These are phyloP conservation scores for Acer yangbiense DNA, from an alignment of 345 rosid species.

Conservation along the genomic window DNA sequence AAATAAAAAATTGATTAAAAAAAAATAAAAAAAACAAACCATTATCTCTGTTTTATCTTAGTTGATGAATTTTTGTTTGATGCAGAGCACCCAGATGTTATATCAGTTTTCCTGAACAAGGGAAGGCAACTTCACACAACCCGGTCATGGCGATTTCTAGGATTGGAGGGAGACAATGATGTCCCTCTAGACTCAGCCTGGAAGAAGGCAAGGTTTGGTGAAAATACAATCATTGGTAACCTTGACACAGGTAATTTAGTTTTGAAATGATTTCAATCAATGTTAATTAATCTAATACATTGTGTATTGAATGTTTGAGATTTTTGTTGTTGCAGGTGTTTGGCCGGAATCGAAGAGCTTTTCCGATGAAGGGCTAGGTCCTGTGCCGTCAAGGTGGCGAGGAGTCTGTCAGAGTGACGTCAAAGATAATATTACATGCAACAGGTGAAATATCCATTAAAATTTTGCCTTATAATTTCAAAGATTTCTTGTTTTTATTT, in stretches of 20 bases:
- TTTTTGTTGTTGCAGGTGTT: constrained; percentile 20
- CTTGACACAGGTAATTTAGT: constrained; percentile 71
- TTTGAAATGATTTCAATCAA: constrained; percentile 4
- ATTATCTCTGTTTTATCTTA: not conserved
- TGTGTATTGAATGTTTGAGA: not conserved
- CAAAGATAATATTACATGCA: constrained; percentile 22
- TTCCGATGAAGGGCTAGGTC: constrained; percentile 32
- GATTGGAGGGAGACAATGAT: constrained; percentile 38
- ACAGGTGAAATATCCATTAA: constrained; percentile 15
- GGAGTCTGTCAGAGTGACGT: constrained; percentile 29
- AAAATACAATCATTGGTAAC: constrained; percentile 78
- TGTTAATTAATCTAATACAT: not conserved
- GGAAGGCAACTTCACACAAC: constrained; percentile 59
- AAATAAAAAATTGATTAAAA: no score
- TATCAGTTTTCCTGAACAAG: constrained; percentile 56
- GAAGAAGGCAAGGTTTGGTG: constrained; percentile 63
- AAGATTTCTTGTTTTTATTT: not conserved
- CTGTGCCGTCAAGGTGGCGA: constrained; percentile 32
- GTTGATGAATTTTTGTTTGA: not conserved
- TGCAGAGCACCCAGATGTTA: constrained; percentile 59
- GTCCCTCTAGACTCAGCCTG: constrained; percentile 43
- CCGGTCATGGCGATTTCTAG: constrained; percentile 67
- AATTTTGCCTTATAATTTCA: no score
- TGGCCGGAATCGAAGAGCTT: constrained; percentile 48
- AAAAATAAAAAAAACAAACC: not conserved